Evolutionary conservation across 352 stramenopile species (phyloP).

Genomic region (Globisporangium abappressorium): DNA sequence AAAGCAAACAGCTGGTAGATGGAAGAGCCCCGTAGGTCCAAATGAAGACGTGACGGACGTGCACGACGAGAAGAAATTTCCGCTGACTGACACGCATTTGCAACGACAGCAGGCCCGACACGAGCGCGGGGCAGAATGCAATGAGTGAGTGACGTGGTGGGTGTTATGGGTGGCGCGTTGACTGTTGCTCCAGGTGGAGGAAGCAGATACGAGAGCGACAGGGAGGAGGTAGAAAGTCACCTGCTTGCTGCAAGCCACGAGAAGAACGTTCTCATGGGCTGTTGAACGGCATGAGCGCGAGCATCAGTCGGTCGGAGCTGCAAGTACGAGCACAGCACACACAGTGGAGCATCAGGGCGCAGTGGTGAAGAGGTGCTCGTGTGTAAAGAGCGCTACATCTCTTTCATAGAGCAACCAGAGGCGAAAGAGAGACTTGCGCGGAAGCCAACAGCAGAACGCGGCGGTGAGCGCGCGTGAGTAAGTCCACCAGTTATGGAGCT

Average conservation of each 20-base stretch:
- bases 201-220: neutral
- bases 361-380: neutral
- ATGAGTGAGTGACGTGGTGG: neutral
- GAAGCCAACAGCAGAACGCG: no score
- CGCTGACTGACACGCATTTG: neutral
- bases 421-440: no score
- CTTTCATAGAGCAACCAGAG: no score
- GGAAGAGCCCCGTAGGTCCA: neutral
- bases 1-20: neutral
- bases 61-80: slow-evolving; percentile 6
- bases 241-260: neutral
- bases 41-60: neutral
- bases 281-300: neutral
- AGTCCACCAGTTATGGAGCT: no score
- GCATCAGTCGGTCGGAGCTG: neutral
- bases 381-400: no score
- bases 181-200: neutral
- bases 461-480: no score
- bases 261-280: neutral
- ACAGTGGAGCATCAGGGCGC: neutral
- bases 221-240: neutral
- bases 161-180: neutral
- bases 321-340: neutral
- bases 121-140: neutral
- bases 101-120: neutral